Evolutionary conservation across 441 rosid genomes (phyloP).

Genomic region (Brassica balearica): DNA sequence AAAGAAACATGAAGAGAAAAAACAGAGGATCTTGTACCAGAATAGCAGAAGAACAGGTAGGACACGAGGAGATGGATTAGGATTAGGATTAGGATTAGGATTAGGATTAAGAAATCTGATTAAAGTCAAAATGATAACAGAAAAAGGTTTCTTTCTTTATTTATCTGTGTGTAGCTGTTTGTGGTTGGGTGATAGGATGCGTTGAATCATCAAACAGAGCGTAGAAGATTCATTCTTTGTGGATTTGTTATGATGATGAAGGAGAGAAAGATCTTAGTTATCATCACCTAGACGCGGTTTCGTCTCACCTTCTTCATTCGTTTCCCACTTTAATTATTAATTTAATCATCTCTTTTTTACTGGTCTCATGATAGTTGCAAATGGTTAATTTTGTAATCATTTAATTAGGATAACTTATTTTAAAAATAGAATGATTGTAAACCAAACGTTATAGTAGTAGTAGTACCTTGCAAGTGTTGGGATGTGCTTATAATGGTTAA

Average conservation of each 20-base stretch:
- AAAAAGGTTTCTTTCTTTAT: constrained; percentile 16
- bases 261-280: constrained; percentile 34
- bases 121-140: constrained; percentile 39
- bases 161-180: constrained; percentile 31
- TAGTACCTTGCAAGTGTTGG: background rate
- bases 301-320: constrained; percentile 46
- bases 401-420: constrained; percentile 18
- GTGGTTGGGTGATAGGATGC: constrained; percentile 36
- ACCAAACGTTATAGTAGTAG: constrained; percentile 21
- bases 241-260: constrained; percentile 12
- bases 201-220: constrained; percentile 29
- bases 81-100: constrained; percentile 28
- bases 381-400: constrained; percentile 16
- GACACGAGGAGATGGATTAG: constrained; percentile 29
- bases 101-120: constrained; percentile 21
- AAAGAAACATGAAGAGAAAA: constrained; percentile 18
- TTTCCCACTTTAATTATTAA: constrained; percentile 15
- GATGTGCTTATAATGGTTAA: constrained; percentile 20
- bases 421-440: constrained; percentile 19
- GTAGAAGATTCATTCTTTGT: constrained; percentile 20
- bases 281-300: constrained; percentile 38
- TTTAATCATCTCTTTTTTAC: constrained; percentile 19
- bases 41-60: constrained; percentile 28
- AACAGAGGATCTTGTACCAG: constrained; percentile 43
- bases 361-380: constrained; percentile 22